These are phyloP conservation scores for Delitschia confertaspora DNA, from an alignment of 495 filamentous ascomycete genomes.

Conservation along the genomic window DNA sequence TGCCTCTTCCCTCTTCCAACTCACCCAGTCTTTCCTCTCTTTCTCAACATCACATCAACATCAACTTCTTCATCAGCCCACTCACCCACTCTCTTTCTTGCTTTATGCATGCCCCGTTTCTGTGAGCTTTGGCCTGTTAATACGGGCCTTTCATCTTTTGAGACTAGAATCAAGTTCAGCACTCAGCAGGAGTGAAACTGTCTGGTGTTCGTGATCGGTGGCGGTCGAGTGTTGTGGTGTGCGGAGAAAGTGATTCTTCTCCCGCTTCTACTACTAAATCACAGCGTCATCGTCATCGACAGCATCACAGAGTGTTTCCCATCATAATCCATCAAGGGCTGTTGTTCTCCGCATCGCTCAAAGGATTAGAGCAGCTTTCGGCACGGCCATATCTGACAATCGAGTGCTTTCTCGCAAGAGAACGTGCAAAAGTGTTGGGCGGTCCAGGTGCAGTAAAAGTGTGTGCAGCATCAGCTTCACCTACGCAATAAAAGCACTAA, in stretches of 20 bases:
- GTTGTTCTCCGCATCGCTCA: too few species aligned
- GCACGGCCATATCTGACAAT: too few species aligned
- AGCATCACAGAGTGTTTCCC: too few species aligned
- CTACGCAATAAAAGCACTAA: too few species aligned
- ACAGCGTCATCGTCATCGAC: conserved; percentile 7
- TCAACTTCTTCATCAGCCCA: conserved; percentile 2
- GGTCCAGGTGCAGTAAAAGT: too few species aligned
- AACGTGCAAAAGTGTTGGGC: too few species aligned
- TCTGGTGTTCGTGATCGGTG: conserved; percentile 9
- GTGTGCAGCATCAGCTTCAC: too few species aligned
- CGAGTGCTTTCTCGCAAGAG: too few species aligned
- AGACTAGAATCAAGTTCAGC: conserved; percentile 10
- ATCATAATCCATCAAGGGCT: too few species aligned
- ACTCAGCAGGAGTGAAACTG: conserved; percentile 6
- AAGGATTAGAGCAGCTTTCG: too few species aligned
- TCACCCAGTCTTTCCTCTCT: conserved; percentile 8
- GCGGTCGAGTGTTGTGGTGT: conserved; percentile 2
- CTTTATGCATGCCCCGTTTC: conserved; percentile 17
- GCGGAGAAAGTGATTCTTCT: conserved; percentile 14
- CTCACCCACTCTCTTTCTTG: too few species aligned
- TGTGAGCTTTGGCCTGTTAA: conserved; percentile 17
- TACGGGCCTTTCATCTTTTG: conserved; percentile 12
- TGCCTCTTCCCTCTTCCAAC: conserved; percentile 20
- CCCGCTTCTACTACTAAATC: conserved; percentile 14
- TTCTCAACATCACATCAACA: background rate